Conservation (phyloP, 2,329 filamentous ascomycete species). For the Malbranchea cinnamomea region DNA sequence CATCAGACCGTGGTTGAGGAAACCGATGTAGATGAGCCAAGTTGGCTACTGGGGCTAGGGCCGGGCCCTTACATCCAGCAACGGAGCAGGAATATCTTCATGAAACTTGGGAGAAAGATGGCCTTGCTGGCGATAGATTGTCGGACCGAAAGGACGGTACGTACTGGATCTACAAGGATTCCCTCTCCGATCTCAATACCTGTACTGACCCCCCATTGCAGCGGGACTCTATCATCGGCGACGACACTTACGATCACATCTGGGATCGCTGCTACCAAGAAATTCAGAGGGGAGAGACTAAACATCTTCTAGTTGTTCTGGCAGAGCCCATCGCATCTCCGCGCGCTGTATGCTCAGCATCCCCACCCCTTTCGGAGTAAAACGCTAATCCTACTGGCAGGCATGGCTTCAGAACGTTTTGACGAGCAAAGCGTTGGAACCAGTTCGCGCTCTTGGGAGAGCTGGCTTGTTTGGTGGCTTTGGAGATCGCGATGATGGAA, state of each 20-base stretch:
- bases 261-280: slow-evolving; percentile 76
- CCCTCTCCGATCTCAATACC: background rate
- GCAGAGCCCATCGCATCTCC: slow-evolving; percentile 76
- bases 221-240: slow-evolving; percentile 59
- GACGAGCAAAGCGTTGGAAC: slow-evolving; percentile 73
- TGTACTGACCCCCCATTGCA: slow-evolving; percentile 16
- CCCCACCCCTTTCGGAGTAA: slow-evolving; percentile 3
- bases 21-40: slow-evolving; percentile 69
- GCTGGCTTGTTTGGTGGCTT: slow-evolving; percentile 64
- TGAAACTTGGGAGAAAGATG: slow-evolving; percentile 64
- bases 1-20: slow-evolving; percentile 79
- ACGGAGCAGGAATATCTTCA: slow-evolving; percentile 68
- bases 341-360: slow-evolving; percentile 47
- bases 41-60: slow-evolving; percentile 67
- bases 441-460: slow-evolving; percentile 75
- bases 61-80: slow-evolving; percentile 87
- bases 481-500: slow-evolving; percentile 76
- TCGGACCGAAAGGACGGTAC: slow-evolving; percentile 67
- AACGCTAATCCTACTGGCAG: slow-evolving; percentile 35
- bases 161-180: slow-evolving; percentile 3
- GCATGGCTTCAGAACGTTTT: slow-evolving; percentile 52
- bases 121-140: slow-evolving; percentile 80
- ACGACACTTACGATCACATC: slow-evolving; percentile 70
- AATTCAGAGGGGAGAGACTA: slow-evolving; percentile 67
- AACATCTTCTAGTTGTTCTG: slow-evolving; percentile 76